Percentiles rank a stretch among this genome's conserved stretches.
These are phyloP conservation scores for Berberis thunbergii DNA, from an alignment of 164 flowering plant genomes.

Conservation along the genomic window DNA sequence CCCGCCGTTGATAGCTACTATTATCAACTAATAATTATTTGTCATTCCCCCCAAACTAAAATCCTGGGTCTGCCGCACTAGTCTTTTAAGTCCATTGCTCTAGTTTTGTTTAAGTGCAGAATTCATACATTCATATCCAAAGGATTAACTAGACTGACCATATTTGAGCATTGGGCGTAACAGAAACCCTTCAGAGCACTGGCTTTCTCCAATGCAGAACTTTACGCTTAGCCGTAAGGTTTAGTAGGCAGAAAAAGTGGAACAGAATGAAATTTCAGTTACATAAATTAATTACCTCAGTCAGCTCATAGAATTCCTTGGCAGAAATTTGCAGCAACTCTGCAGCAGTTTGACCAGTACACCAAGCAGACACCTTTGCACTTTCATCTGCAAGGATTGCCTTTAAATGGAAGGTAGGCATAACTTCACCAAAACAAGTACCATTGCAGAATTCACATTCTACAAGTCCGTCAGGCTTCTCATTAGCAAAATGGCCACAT, in stretches of 20 bases:
- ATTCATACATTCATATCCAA: too few relatives aligned
- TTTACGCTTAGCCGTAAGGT: too few relatives aligned
- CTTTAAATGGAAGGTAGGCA: conserved; percentile 53
- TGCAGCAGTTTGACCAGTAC: conserved; percentile 69
- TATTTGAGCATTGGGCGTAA: too few relatives aligned
- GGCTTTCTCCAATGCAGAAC: too few relatives aligned
- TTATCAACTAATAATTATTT: too few relatives aligned
- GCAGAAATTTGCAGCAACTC: conserved; percentile 91
- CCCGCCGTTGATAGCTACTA: too few relatives aligned
- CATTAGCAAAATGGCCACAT: conserved; percentile 64
- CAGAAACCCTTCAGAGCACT: too few relatives aligned
- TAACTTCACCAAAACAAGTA: conserved; percentile 39
- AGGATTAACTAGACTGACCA: too few relatives aligned
- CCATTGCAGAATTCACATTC: conserved; percentile 59
- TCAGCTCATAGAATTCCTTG: conserved; percentile 63
- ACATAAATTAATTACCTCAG: conserved; percentile 47
- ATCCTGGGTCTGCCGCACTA: too few relatives aligned
- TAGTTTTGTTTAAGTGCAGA: too few relatives aligned
- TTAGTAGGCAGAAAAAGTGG: background rate
- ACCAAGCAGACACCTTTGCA: conserved; percentile 67
- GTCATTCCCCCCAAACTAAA: too few relatives aligned
- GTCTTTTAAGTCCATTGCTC: too few relatives aligned
- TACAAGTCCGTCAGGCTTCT: conserved; percentile 27
- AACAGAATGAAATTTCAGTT: background rate
- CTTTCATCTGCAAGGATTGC: conserved; percentile 67